A percentile compares a stretch with the other conserved stretches of the same genome.
phyloP scores from a whole-genome alignment of 2,329 filamentous ascomycete species.

The Colletotrichum sp. region DNA sequence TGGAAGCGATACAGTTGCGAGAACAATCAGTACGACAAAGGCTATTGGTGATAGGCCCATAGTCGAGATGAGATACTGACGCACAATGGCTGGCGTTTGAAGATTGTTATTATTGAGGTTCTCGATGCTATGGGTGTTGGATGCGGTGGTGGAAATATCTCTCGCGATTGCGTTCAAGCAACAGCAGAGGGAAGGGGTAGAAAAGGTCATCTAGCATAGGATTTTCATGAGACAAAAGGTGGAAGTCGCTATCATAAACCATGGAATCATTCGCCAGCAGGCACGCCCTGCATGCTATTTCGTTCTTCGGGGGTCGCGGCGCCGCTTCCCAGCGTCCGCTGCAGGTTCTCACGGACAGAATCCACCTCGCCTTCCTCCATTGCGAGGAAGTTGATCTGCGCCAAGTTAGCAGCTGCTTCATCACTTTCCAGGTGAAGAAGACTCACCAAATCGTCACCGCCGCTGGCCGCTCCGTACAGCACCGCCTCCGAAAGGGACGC shows the following conservation, averaged over 20 bases:
- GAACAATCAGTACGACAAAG: constrained; percentile 5
- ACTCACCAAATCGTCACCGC: constrained; percentile 36
- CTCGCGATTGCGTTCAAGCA: neutral
- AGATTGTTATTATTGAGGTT: constrained; percentile 1
- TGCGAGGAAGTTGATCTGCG: constrained; percentile 69
- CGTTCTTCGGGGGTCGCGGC: constrained; percentile 22
- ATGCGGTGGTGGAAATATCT: neutral
- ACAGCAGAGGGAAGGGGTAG: neutral
- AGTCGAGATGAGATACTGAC: neutral
- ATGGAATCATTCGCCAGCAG: constrained; percentile 4
- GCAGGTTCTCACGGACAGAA: constrained; percentile 62
- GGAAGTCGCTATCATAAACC: constrained; percentile 12
- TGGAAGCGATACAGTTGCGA: neutral
- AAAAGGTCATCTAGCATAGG: neutral
- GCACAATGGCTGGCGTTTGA: neutral
- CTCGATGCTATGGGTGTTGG: neutral
- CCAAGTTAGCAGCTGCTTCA: constrained; percentile 5
- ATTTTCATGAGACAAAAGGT: constrained; percentile 11
- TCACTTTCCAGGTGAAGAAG: neutral
- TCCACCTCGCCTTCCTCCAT: constrained; percentile 66
- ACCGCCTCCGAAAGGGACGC: constrained; percentile 80
- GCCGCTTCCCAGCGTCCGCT: constrained; percentile 50
- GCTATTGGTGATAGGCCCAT: constrained; percentile 8
- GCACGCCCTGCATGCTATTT: constrained; percentile 13
- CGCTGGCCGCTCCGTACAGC: constrained; percentile 70